Evolutionary conservation across 352 stramenopile species (phyloP), one percentile per base, ranked within the genome.

Genomic region (Saprolegnia parasitica): DNA sequence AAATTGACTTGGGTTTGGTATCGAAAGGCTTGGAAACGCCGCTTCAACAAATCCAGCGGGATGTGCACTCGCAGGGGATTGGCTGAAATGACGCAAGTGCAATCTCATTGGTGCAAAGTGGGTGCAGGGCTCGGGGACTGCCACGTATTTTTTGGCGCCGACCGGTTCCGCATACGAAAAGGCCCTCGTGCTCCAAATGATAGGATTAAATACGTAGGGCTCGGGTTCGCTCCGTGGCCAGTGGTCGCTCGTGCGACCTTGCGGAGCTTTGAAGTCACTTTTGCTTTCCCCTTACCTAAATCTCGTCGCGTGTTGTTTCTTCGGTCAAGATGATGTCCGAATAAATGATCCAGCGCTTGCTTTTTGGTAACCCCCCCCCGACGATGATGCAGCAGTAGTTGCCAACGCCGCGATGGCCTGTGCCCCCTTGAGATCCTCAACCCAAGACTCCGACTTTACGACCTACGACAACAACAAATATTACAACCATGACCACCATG

Each of bases 251-350:
- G 13, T n/a, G 18, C 13, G 42, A 8, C 42, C 4, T 4, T n/a
- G 42, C 10, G 3, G 42, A 35, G 52, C 52, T 60, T 58, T 8
- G 15, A 23, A 20, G n/a, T 70, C 63, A 70, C 54, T 70, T 70
- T 70, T 21, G 42, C 32, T 61, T 70, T 70, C n/a, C n/a, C 63
- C 42, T 70, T 68, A 68, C 37, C 46, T 46, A 62, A 62, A 24
- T 46, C 50, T 49, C n/a, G 20, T 40, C 54, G 54, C 20, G n/a
- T 52, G 55, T 46, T 70, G 35, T 70, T 70, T 61, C 11, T 70
- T 63, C 50, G 63, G 63, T 52, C 50, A 54, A 70, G 54, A 70
- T 60, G 63, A 70, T 49, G 45, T 70, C 63, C 63, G 63, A 70
- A 61, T 70, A 70, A 70, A 70, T 70, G 54, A 58, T 70, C 23